Conservation (phyloP, 331 rosid species). For the Quercus lobata region DNA sequence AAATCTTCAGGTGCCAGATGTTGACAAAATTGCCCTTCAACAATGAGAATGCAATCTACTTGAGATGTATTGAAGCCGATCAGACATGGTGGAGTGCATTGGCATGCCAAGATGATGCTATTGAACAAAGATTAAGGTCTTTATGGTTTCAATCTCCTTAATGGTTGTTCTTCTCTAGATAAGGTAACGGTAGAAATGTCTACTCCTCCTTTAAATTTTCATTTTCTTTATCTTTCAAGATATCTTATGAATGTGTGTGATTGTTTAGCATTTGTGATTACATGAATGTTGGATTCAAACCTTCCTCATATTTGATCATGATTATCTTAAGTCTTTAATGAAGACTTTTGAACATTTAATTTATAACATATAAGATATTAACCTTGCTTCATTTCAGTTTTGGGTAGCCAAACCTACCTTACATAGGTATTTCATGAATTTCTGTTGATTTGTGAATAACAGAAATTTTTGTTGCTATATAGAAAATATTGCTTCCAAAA, state of each 20-base stretch:
- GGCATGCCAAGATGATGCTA: slow-evolving; percentile 3
- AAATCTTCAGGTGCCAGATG: not conserved
- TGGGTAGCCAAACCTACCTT: not conserved
- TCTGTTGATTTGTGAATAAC: not conserved
- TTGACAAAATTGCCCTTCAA: slow-evolving; percentile 16
- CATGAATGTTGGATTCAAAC: not conserved
- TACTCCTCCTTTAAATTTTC: not conserved
- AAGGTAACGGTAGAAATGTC: too few species aligned
- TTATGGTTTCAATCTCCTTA: not conserved
- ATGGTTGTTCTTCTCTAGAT: too few species aligned
- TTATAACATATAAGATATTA: not conserved
- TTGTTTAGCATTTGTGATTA: not conserved
- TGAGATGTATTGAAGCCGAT: slow-evolving; percentile 1
- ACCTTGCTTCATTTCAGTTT: not conserved
- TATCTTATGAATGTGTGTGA: not conserved
- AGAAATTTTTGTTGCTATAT: too few species aligned
- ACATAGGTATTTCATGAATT: not conserved
- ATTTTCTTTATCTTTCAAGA: not conserved
- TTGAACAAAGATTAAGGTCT: not conserved
- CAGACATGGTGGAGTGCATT: slow-evolving; percentile 21
- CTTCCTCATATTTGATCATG: not conserved
- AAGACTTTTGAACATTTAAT: not conserved
- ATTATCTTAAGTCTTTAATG: not conserved
- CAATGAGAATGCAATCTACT: not conserved
- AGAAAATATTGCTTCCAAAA: too few species aligned